Conservation (phyloP, 2,329 filamentous ascomycete genomes). For the Davidsoniella eucalypti region DNA sequence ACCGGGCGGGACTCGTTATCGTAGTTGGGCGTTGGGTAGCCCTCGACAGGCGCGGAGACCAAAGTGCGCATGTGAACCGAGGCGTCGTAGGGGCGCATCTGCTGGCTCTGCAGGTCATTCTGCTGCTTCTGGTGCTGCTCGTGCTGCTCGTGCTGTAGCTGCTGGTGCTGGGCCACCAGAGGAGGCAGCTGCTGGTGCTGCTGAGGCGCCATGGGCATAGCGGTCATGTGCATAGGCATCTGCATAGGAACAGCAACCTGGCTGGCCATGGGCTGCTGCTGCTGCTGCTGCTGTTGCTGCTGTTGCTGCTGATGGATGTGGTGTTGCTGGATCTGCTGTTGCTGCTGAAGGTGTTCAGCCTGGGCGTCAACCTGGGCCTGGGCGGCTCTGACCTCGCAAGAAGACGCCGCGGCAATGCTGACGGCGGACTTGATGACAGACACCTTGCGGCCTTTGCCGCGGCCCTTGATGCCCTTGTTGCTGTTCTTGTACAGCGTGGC, state of each 20-base stretch:
- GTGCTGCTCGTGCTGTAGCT: background rate
- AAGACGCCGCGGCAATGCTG: no score
- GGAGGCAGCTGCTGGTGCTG: background rate
- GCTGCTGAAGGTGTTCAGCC: no score
- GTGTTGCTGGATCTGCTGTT: background rate
- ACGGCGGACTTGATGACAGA: constrained; percentile 16
- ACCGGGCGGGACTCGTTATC: background rate
- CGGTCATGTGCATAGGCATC: background rate
- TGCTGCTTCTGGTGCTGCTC: background rate
- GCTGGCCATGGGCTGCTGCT: background rate
- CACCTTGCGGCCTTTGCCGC: constrained; percentile 69
- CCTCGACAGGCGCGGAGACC: background rate
- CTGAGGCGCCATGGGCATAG: background rate
- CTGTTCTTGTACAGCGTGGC: constrained; percentile 84
- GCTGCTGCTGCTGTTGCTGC: no score
- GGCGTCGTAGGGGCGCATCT: background rate
- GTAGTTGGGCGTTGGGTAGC: background rate
- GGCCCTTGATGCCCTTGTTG: constrained; percentile 95
- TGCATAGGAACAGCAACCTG: background rate
- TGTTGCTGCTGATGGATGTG: background rate
- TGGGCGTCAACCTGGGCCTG: no score
- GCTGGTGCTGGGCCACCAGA: background rate
- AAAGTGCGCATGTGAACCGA: background rate
- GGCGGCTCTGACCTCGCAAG: no score
- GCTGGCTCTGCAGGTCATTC: background rate